Conservation (phyloP, 805 yeast species). For the Lipomyces yamadae region DNA sequence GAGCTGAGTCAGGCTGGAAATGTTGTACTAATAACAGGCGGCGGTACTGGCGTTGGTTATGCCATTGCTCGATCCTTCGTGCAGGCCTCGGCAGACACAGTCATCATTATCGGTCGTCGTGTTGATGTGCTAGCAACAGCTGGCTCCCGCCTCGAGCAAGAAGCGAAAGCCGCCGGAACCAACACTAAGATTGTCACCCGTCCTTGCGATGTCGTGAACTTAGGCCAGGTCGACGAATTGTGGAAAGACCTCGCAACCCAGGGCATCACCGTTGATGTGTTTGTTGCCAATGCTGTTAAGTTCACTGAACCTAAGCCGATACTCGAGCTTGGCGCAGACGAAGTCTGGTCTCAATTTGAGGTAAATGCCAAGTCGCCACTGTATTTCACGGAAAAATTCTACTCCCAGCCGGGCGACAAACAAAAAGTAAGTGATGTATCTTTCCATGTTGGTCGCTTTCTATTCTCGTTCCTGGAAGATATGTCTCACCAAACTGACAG, state of each 20-base stretch:
- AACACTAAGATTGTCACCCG: constrained; percentile 7
- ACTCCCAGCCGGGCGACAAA: constrained; percentile 8
- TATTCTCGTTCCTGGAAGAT: not conserved
- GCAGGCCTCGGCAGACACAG: constrained; percentile 7
- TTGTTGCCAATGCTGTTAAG: constrained; percentile 6
- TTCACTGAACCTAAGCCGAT: constrained; percentile 10
- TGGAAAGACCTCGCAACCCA: constrained; percentile 7
- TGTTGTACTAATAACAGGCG: constrained; percentile 1
- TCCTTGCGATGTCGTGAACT: constrained; percentile 6
- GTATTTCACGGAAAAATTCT: constrained; percentile 4
- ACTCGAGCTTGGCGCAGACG: constrained; percentile 11
- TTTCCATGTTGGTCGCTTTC: not conserved
- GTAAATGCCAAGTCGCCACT: constrained; percentile 7
- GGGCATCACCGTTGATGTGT: constrained; percentile 1
- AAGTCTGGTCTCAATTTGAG: constrained; percentile 10
- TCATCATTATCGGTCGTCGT: constrained; percentile 10
- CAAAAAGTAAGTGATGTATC: constrained; percentile 2
- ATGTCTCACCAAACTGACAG: constrained; percentile 5
- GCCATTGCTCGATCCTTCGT: constrained; percentile 11
- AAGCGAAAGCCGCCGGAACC: constrained; percentile 1
- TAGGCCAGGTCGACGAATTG: not conserved
- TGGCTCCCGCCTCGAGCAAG: constrained; percentile 11
- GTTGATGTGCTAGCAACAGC: constrained; percentile 7
- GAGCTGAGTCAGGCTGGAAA: constrained; percentile 9
- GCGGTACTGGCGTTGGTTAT: constrained; percentile 10